phyloP scores from a whole-genome alignment of 140 eudicot genomes.

The Erigeron philadelphicus region DNA sequence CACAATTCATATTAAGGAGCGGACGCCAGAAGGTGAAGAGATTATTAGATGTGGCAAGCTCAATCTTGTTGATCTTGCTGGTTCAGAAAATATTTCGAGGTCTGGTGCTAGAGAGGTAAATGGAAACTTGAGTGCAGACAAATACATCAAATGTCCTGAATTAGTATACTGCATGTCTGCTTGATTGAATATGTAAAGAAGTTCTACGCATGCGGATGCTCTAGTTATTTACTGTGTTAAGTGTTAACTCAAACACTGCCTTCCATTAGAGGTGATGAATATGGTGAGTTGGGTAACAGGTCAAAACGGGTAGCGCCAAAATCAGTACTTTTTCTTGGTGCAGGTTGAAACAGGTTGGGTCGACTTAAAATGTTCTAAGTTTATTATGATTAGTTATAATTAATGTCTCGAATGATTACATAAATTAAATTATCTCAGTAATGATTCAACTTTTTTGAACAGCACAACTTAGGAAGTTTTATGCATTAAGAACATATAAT shows the following conservation, averaged over 20 bases:
- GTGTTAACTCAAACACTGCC: background rate
- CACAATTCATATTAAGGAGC: constrained; percentile 87
- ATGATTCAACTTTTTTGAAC: too few species aligned
- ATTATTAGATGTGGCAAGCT: constrained; percentile 90
- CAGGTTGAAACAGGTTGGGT: too few species aligned
- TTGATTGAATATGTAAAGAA: background rate
- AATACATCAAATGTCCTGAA: background rate
- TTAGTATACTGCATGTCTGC: background rate
- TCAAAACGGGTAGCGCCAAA: background rate
- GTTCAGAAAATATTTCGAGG: constrained; percentile 89
- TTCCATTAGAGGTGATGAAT: background rate
- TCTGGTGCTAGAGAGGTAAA: constrained; percentile 95
- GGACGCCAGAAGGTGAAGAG: constrained; percentile 95
- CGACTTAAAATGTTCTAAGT: too few species aligned
- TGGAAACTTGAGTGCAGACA: background rate
- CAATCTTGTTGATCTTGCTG: constrained; percentile 94
- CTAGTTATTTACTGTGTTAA: background rate
- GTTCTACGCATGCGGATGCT: background rate
- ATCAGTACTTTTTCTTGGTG: too few species aligned
- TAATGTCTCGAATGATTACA: too few species aligned
- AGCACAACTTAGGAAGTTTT: too few species aligned
- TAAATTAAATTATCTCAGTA: too few species aligned
- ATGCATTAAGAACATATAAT: too few species aligned
- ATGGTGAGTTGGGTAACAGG: background rate
- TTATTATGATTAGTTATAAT: too few species aligned